Base-by-base conservation (phyloP, 2,329 filamentous ascomycete species). In the Rhexocercosporidium sp. region DNA sequence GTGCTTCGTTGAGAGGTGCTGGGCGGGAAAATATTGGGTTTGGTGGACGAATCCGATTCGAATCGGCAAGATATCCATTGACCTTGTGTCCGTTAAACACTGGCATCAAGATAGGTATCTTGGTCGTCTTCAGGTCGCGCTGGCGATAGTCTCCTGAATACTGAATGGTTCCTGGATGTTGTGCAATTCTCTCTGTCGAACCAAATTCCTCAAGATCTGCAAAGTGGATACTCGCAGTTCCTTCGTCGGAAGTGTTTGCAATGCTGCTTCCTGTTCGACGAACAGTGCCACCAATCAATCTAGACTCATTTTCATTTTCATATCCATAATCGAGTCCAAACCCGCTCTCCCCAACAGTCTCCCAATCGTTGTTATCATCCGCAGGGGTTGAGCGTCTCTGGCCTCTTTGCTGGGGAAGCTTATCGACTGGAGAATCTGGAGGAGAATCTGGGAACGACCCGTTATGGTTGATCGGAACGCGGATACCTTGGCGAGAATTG, bases 1-100 rank as follows among this genome's bases (percentile, higher is more conserved):
- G 75, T 22, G 65, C n/a, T 20, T 59, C 67, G 3, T 41, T 37
- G 3, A 77, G 63, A 8, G 74, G 73, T 44, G 57, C 59, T 22
- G 73, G 75, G 29, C 49, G 60, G 29, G 53, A 68, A 51, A 66
- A 64, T 11, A 63, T 60, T 16, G 59, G 65, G 29, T 65, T 66
- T 1, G 54, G 66, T 6, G 71, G 71, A 2, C 68, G 66, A 44
- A 67, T 63, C 39, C 75, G 62, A 18, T 60, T 74, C 18, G 75
- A 76, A 65, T 77, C 71, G 61, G 73, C 67, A 25, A 73, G 69
- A 63, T 75, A 75, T 1, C 75, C 76, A 59, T 77, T 77, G 29
- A 77, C 68, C 47, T 73, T 73, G 41, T 76, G 71, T 31, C 73
- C 69, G 44, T 69, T 66, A 31, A 68, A 72, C 3, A 71, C 63